Evolutionary conservation across 2,329 filamentous ascomycete species (phyloP), one percentile per base, ranked within the genome.

Genomic region (Teratosphaeria destructans): DNA sequence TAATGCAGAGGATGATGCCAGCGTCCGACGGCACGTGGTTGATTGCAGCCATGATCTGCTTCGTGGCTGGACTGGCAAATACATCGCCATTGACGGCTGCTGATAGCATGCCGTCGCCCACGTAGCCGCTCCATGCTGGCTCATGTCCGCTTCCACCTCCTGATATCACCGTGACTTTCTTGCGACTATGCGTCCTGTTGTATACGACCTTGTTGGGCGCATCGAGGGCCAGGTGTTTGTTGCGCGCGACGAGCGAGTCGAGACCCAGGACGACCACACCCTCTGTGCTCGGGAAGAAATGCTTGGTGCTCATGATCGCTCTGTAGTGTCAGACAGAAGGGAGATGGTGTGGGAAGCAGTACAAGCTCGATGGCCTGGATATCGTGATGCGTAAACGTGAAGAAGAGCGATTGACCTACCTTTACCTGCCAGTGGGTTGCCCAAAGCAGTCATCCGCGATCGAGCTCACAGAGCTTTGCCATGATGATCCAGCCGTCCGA

Each of bases 241-340:
- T 80, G 7, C 78, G 71, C 2, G 75, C 68, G 34, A 78, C 75
- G 23, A 82, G 70, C 4, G 77, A 77, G 53, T 76, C 74, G 26
- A 81, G 74, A 52, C 77, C 77, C 56, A 76, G 74, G n/a, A 77
- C 70, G 0, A 82, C 79, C 16, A 82, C 75, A 59, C 78, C 78
- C 61, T 78, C 74, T 19, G 78, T 78, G 57, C 74, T 75, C 35
- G 76, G 73, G 62, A 82, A 82, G 70, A 81, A 82, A 67, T 82
- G 79, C 70, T 81, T 82, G 29, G 77, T 74, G 37, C 78, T 80
- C 79, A 82, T 82, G 53, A 43, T 72, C 37, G 55, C 37, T 60
- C 23, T 27, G 47, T 26, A 29, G 12, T 23, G 11, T 56, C 27
- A 16, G 56, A 12, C 10, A 52, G 53, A 52, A 27, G 53, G 5